Conservation (phyloP, 768 basidiomycete genomes). For the Tylopilus sp. region DNA sequence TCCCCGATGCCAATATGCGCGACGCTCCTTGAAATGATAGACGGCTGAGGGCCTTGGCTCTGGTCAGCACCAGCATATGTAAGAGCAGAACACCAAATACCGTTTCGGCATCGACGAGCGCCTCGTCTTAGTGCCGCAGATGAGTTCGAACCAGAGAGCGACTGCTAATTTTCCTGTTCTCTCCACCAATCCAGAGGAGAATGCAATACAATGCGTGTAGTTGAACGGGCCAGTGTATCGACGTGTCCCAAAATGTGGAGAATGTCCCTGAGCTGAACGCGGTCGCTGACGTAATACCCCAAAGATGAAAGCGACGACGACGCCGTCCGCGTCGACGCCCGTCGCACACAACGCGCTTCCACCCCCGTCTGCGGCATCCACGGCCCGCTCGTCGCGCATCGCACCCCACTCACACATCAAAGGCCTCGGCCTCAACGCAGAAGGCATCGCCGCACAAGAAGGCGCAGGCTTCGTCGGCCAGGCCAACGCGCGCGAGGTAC, state of each 20-base stretch:
- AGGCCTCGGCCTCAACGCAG: constrained; percentile 84
- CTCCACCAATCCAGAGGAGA: background rate
- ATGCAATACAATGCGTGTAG: background rate
- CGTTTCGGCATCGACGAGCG: background rate
- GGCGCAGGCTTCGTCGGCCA: constrained; percentile 91
- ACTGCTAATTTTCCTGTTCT: background rate
- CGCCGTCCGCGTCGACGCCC: constrained; percentile 48
- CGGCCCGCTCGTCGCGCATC: constrained; percentile 35
- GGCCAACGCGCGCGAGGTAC: constrained; percentile 83
- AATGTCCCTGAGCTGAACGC: background rate
- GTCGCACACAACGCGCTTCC: constrained; percentile 73
- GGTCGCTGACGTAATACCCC: background rate
- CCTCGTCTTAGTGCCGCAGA: background rate
- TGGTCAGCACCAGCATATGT: background rate
- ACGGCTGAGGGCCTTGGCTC: background rate
- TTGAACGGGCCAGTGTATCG: too few species aligned
- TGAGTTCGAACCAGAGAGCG: background rate
- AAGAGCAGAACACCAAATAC: background rate
- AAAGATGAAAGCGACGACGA: constrained; percentile 39
- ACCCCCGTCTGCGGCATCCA: constrained; percentile 52
- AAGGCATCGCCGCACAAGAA: constrained; percentile 72
- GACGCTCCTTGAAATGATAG: background rate
- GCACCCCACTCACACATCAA: constrained; percentile 96
- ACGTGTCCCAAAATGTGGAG: background rate
- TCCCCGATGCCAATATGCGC: background rate